phyloP scores from a whole-genome alignment of 2,329 filamentous ascomycete genomes.

The Ophiostoma quercus region DNA sequence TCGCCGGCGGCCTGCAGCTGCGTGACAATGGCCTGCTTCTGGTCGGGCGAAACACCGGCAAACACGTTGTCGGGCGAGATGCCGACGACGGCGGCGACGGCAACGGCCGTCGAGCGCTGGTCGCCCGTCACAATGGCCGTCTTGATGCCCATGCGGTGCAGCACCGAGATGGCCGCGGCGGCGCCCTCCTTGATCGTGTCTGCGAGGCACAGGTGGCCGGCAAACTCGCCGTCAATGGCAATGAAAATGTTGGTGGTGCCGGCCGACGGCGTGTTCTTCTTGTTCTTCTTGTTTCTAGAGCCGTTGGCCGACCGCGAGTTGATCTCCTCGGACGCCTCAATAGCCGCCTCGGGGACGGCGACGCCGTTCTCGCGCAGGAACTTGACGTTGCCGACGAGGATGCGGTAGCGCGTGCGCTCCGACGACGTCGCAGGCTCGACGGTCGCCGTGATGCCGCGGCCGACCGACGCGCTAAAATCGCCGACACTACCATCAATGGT shows the following conservation, averaged over 20 bases:
- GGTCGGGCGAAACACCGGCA: constrained; percentile 81
- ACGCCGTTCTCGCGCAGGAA: constrained; percentile 71
- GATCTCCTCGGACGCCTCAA: constrained; percentile 57
- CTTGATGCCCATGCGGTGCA: constrained; percentile 78
- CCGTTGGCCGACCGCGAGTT: constrained; percentile 39
- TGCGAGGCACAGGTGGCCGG: constrained; percentile 75
- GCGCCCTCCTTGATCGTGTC: constrained; percentile 91
- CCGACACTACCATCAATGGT: constrained; percentile 77
- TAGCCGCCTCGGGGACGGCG: constrained; percentile 56
- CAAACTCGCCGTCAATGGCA: constrained; percentile 75
- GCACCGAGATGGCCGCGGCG: constrained; percentile 69
- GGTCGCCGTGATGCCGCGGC: constrained; percentile 74
- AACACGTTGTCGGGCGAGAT: constrained; percentile 71
- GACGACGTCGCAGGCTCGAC: constrained; percentile 69
- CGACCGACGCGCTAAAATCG: constrained; percentile 77
- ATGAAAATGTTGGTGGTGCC: constrained; percentile 90
- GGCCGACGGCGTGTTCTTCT: constrained; percentile 38
- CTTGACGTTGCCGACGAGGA: constrained; percentile 76
- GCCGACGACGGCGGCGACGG: constrained; percentile 76
- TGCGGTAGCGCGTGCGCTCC: constrained; percentile 66
- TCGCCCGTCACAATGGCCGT: constrained; percentile 93
- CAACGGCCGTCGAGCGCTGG: constrained; percentile 74
- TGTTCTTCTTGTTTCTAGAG: constrained; percentile 30
- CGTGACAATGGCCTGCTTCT: constrained; percentile 82
- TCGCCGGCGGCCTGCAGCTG: constrained; percentile 69